Base-by-base conservation (phyloP, 495 filamentous ascomycete species). In the Neurospora sp. region DNA sequence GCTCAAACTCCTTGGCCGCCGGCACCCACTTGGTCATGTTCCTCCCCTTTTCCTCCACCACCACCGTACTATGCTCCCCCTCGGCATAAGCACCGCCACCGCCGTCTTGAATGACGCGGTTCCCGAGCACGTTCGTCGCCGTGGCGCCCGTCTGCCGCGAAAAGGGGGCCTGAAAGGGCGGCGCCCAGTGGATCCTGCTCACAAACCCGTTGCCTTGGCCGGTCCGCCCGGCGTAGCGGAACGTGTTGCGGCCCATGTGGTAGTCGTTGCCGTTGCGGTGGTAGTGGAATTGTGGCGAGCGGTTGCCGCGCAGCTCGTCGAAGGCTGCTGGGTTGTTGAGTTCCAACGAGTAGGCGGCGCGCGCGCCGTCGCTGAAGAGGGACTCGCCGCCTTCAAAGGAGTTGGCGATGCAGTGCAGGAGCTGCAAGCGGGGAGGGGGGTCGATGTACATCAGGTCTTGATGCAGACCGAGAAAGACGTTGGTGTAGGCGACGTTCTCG, bases 401-500 rank as follows among this genome's bases (percentile, higher is more conserved):
- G 77, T 94, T 94, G 73, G 90, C 83, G 27, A 97, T 80, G 75
- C 94, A 97, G 79, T 97, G 95, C 6, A 98, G 86, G 20, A 97
- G 83, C 81, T 98, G 95, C 71, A 93, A 86, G 22, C 89, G 88
- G 1, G 95, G 95, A 9, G 93, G 88, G 35, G 92, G 87, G 16
- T 86, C 82, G 84, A 95, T 91, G 84, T 98, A 98, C 78, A 97
- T 86, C 38, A 97, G 87, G 77, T 98, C 95, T 90, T 97, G 95
- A 81, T 98, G 95, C 44, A 96, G 88, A 20, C 91, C 92, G 2
- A 97, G 88, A 75, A 88, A 88, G 59, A 89, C 83, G 78, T 83
- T 88, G 4, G 94, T 97, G 82, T 98, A 97, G 16, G 95, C 95
- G 8, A 98, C 90, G 76, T 98, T 98, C 78, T 93, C 93, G 48